A percentile compares a stretch with the other conserved stretches of the same genome.
phyloP scores from a whole-genome alignment of 2,329 filamentous ascomycete genomes.

The Xylariomycetidae sp. region DNA sequence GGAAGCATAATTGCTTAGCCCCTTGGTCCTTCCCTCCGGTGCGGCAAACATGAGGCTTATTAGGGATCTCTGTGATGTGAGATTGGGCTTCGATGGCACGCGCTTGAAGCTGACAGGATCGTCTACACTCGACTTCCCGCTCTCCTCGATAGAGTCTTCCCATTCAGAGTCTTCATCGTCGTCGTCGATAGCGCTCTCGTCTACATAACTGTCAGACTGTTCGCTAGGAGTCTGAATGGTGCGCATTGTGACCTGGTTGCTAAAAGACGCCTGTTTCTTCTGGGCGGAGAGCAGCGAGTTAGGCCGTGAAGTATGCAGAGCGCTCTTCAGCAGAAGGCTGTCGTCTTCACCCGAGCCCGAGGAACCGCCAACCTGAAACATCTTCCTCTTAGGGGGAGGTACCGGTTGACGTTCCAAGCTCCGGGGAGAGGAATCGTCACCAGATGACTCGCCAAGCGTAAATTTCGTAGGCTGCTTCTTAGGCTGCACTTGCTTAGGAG shows the following conservation, averaged over 20 bases:
- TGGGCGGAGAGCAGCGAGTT: conserved; percentile 36
- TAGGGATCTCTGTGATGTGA: conserved; percentile 81
- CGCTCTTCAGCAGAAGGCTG: conserved; percentile 60
- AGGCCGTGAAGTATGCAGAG: conserved; percentile 41
- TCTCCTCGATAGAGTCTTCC: conserved; percentile 71
- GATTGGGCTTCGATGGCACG: conserved; percentile 80
- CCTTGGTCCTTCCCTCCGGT: conserved; percentile 67
- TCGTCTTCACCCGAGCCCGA: conserved; percentile 77
- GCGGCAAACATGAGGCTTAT: conserved; percentile 81
- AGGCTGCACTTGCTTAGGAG: conserved; percentile 63
- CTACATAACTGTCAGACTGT: conserved; percentile 60
- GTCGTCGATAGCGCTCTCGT: conserved; percentile 78
- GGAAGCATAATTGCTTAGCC: conserved; percentile 63
- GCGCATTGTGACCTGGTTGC: conserved; percentile 66
- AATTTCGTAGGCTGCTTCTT: conserved; percentile 61
- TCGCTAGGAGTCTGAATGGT: conserved; percentile 59
- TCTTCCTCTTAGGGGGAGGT: conserved; percentile 33
- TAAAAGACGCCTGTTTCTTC: conserved; percentile 81
- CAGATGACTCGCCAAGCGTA: conserved; percentile 72
- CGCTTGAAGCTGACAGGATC: conserved; percentile 81
- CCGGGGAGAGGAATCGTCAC: conserved; percentile 69
- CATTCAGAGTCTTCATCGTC: conserved; percentile 60
- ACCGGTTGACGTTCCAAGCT: conserved; percentile 40
- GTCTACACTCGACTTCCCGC: conserved; percentile 76
- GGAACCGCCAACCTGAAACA: conserved; percentile 51